These are phyloP conservation scores for Cladosporium sp. DNA, from an alignment of 2,329 filamentous ascomycete genomes.

Conservation along the genomic window DNA sequence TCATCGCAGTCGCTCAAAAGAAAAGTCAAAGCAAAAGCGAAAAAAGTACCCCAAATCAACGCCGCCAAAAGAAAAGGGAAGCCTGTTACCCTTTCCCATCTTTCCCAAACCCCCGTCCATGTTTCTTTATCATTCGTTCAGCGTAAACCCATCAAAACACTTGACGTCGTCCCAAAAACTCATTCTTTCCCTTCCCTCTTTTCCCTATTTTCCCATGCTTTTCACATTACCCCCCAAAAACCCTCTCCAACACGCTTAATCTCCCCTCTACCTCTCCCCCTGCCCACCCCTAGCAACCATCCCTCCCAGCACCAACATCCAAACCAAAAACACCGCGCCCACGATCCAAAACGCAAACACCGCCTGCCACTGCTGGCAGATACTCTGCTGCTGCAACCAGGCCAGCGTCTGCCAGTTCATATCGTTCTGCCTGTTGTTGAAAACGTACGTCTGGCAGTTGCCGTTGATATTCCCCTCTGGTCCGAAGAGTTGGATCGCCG, in stretches of 20 bases:
- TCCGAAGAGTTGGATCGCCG: constrained; percentile 58
- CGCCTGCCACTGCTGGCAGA: constrained; percentile 62
- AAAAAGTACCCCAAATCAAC: too few relatives aligned
- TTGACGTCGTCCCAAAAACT: neutral
- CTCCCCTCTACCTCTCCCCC: constrained; percentile 17
- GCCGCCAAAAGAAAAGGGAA: neutral
- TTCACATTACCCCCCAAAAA: neutral
- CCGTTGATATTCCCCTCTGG: constrained; percentile 52
- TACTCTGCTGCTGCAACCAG: constrained; percentile 59
- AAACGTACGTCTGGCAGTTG: constrained; percentile 57
- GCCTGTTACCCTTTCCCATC: neutral
- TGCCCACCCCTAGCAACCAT: constrained; percentile 29
- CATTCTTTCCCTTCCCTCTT: neutral
- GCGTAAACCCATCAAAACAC: neutral
- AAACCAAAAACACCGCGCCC: constrained; percentile 59
- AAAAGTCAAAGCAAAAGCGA: neutral
- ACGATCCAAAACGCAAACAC: constrained; percentile 62
- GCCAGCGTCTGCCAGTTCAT: constrained; percentile 54
- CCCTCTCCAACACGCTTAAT: neutral
- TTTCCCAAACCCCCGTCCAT: neutral
- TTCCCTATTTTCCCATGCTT: neutral
- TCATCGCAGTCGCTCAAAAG: neutral
- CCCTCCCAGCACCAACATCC: constrained; percentile 59
- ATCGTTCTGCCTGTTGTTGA: constrained; percentile 43
- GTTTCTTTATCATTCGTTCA: constrained; percentile 1